Evolutionary conservation across 495 filamentous ascomycete genomes (phyloP).

Genomic region (Penicillium maclennaniae): DNA sequence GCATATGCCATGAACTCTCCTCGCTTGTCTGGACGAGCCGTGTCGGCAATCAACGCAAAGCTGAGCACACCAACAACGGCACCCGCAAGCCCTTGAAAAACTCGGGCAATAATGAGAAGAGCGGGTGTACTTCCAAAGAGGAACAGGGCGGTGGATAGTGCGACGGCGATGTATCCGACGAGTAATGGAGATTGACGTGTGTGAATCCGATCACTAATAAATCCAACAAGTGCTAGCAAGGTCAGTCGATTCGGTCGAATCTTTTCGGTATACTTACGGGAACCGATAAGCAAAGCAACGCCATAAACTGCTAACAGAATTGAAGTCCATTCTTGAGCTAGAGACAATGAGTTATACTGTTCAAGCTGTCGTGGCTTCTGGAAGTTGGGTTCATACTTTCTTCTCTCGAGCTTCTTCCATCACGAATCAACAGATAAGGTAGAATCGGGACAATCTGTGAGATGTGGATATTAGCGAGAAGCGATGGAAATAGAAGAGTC

Average conservation of each 20-base stretch:
- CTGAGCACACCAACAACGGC: constrained; percentile 10
- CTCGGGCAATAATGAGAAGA: not conserved
- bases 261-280: not conserved
- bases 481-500: not conserved
- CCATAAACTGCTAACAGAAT: constrained; percentile 2
- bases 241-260: not conserved
- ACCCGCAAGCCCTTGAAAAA: constrained; percentile 6
- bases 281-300: constrained; percentile 2
- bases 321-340: constrained; percentile 8
- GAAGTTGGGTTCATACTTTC: not conserved
- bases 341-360: not conserved
- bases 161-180: constrained; percentile 3
- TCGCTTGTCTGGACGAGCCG: not conserved
- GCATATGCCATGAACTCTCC: constrained; percentile 8
- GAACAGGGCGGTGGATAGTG: constrained; percentile 1
- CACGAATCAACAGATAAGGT: not conserved
- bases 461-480: not conserved
- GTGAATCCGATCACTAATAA: constrained; percentile 5
- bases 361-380: not conserved
- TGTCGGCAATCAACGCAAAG: constrained; percentile 8
- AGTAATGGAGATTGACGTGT: constrained; percentile 2
- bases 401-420: not conserved
- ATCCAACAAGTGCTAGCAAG: not conserved
- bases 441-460: constrained; percentile 6
- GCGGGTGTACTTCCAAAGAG: not conserved